These are phyloP conservation scores for Hypholoma fasciculare DNA, from an alignment of 768 basidiomycete species.

Conservation along the genomic window DNA sequence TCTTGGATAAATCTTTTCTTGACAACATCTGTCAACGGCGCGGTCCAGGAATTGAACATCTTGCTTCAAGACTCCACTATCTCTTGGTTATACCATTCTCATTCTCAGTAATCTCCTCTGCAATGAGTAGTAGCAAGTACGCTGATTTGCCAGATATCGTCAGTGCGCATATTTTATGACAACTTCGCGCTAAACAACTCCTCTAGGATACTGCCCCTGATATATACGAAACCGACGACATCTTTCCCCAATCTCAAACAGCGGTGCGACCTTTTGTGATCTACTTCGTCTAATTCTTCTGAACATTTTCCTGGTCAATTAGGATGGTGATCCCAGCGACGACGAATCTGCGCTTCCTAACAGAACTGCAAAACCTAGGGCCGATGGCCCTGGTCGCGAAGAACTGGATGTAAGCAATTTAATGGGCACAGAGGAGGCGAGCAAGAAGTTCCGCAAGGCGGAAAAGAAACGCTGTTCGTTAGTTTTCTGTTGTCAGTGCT, in stretches of 20 bases:
- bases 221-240: conserved; percentile 90
- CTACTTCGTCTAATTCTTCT: conserved; percentile 2
- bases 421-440: conserved; percentile 67
- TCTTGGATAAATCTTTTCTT: too few relatives aligned
- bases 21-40: too few relatives aligned
- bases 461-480: conserved; percentile 59
- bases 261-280: conserved; percentile 41
- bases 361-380: conserved; percentile 35
- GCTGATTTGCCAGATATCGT: conserved; percentile 92
- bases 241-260: conserved; percentile 51
- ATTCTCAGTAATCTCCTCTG: not conserved
- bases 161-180: conserved; percentile 27
- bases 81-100: not conserved
- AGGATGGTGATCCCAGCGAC: conserved; percentile 68
- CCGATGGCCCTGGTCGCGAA: conserved; percentile 47
- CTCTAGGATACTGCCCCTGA: conserved; percentile 85
- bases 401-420: conserved; percentile 71
- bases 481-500: not conserved
- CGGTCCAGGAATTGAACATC: too few relatives aligned
- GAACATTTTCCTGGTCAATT: not conserved
- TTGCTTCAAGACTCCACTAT: not conserved
- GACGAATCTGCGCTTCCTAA: conserved; percentile 54
- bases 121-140: conserved; percentile 77
- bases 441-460: conserved; percentile 67
- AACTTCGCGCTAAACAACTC: conserved; percentile 5